Evolutionary conservation across 192 early-diverging fungal genomes (phyloP), one percentile per base, ranked within the genome.

Genomic region (Backusella macrospora): DNA sequence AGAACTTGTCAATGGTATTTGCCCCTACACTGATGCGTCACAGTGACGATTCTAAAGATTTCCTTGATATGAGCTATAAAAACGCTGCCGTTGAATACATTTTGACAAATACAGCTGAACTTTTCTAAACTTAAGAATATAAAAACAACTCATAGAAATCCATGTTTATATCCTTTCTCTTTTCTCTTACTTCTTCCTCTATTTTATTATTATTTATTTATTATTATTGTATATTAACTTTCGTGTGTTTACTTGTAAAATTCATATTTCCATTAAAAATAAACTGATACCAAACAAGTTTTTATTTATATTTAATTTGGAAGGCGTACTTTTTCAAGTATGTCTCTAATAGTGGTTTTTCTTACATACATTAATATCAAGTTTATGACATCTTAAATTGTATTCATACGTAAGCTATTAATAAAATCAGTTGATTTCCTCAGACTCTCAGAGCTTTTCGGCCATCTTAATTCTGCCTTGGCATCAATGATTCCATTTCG

Each of bases 1-100:
- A 95, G 76, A 99, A 98, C 70, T 76, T 99, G 69, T 88, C 94
- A 9, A 93, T 97, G 39, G 94, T 99, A 44, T 97, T 99, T 91
- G 96, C 92, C 5, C 95, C 94, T 13, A 96, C 93, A 5, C 75
- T 99, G 21, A 80, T 94, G 84, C 86, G 88, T 23, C 87, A 87
- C 76, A 82, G 77, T 34, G 83, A 91, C 64, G 71, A 87, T 26
- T 81, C 81, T 16, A 76, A 78, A 21, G 91, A 93, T 71, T 85
- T 94, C 67, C 68, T 88, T 29, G 91, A 94, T 63, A 94, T 93
- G 92, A 84, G 84, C 12, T 84, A 82, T 59, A 93, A 90, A 74
- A 94, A 92, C 79, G 76, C 86, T 38, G 83, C 85, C 0, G 86
- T 94, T 46, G 90, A 91, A 77, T 92, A 87, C 64, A 80, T 94